A percentile compares a stretch with the other conserved stretches of the same genome.
These are phyloP conservation scores for Endoconidiophora laricicola DNA, from an alignment of 2,329 filamentous ascomycete species.

Conservation along the genomic window DNA sequence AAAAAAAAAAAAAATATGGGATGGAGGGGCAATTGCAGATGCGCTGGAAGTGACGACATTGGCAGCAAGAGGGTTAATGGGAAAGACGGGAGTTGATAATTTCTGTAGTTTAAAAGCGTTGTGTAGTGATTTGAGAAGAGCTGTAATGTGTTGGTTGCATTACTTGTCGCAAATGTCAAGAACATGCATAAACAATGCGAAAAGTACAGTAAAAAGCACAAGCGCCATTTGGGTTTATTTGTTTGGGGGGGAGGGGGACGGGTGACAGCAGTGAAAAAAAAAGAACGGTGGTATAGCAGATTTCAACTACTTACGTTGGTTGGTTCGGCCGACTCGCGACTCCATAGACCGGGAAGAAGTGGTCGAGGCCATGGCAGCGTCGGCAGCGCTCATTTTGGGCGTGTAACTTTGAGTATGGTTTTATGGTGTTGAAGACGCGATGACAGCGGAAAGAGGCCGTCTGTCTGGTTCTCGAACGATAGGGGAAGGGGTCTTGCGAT, in stretches of 20 bases:
- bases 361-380: constrained; percentile 9
- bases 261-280: neutral
- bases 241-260: no score
- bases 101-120: neutral
- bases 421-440: no score
- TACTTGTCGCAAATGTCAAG: neutral
- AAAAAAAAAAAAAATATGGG: constrained; percentile 12
- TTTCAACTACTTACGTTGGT: constrained; percentile 52
- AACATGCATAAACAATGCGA: neutral
- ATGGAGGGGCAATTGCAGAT: constrained; percentile 13
- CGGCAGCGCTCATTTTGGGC: constrained; percentile 8
- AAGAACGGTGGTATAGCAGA: neutral
- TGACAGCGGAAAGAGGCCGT: no score
- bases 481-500: neutral
- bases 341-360: constrained; percentile 42
- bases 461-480: neutral
- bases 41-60: constrained; percentile 5
- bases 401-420: neutral
- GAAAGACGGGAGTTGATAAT: neutral
- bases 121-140: neutral
- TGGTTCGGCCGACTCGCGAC: constrained; percentile 59
- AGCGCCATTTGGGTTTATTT: neutral
- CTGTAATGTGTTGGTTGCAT: neutral
- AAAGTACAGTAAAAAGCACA: neutral
- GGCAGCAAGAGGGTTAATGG: neutral